Evolutionary conservation across 192 early-diverging fungal species (phyloP).

Genomic region (Umbelopsis sp.): DNA sequence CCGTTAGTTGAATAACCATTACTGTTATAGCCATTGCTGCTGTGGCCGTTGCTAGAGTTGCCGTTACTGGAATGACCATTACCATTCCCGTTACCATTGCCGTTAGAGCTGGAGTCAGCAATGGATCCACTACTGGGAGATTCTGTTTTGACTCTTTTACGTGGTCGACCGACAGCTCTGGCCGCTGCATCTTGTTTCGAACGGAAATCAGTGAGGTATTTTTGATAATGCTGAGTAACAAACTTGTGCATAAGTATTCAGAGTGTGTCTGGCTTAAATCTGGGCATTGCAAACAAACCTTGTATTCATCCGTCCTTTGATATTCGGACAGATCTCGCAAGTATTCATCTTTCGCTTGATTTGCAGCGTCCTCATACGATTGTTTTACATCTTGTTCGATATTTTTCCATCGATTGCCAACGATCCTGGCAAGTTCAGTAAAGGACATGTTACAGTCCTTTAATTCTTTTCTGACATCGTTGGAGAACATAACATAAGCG

Average conservation of each 20-base stretch:
- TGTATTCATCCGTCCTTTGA: slow-evolving; percentile 39
- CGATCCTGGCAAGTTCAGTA: slow-evolving; percentile 47
- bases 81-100: slow-evolving; percentile 27
- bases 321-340: slow-evolving; percentile 28
- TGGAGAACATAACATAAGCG: slow-evolving; percentile 52
- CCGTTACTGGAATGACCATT: slow-evolving; percentile 23
- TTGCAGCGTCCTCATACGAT: slow-evolving; percentile 33
- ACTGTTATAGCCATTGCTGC: slow-evolving; percentile 14
- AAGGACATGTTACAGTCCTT: slow-evolving; percentile 40
- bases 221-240: slow-evolving; percentile 42
- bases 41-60: slow-evolving; percentile 16
- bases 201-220: slow-evolving; percentile 41
- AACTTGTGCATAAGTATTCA: neutral
- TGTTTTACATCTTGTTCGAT: slow-evolving; percentile 33
- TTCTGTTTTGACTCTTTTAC: slow-evolving; percentile 19
- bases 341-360: slow-evolving; percentile 35
- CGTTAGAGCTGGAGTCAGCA: slow-evolving; percentile 37
- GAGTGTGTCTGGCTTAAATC: too few relatives aligned
- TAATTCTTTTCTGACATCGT: slow-evolving; percentile 44
- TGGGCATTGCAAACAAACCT: slow-evolving; percentile 7
- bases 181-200: slow-evolving; percentile 40
- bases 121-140: slow-evolving; percentile 30
- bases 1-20: neutral
- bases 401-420: slow-evolving; percentile 50
- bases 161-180: slow-evolving; percentile 9